Conservation (phyloP, 352 stramenopile genomes). For the Phytophthora pinifolia region DNA sequence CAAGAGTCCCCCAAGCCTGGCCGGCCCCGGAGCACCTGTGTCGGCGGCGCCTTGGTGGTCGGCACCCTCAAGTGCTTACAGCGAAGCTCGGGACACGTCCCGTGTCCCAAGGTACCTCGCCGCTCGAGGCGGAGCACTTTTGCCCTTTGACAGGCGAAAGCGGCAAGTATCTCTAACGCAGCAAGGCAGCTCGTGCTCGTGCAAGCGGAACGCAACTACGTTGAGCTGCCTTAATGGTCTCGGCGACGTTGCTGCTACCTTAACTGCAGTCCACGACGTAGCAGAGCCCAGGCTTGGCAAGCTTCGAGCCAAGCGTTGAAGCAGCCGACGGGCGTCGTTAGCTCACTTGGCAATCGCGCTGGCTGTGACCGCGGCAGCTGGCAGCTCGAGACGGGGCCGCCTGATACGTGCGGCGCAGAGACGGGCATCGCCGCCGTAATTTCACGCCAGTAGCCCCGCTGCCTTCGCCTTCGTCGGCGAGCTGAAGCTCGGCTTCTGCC, state of each 20-base stretch:
- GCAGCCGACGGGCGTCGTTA: too few relatives aligned
- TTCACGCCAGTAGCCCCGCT: conserved; percentile 19
- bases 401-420: conserved; percentile 7
- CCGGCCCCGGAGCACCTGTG: conserved; percentile 1
- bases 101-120: conserved; percentile 31
- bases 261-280: too few relatives aligned
- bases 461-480: background rate
- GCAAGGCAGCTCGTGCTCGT: too few relatives aligned
- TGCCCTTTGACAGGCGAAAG: background rate
- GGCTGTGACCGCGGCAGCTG: conserved; percentile 30
- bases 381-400: too few relatives aligned
- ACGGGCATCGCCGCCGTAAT: conserved; percentile 24
- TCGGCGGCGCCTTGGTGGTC: conserved; percentile 15
- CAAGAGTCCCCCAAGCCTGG: conserved; percentile 1
- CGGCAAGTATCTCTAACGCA: too few relatives aligned
- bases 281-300: too few relatives aligned
- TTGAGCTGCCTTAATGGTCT: too few relatives aligned
- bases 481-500: too few relatives aligned
- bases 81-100: conserved; percentile 24
- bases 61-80: conserved; percentile 19
- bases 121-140: background rate
- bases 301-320: conserved; percentile 17
- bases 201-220: too few relatives aligned
- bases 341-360: conserved; percentile 26
- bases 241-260: too few relatives aligned